Evolutionary conservation across 176 grass and related monocot genomes (phyloP).

Genomic region (Panicum miliaceum): DNA sequence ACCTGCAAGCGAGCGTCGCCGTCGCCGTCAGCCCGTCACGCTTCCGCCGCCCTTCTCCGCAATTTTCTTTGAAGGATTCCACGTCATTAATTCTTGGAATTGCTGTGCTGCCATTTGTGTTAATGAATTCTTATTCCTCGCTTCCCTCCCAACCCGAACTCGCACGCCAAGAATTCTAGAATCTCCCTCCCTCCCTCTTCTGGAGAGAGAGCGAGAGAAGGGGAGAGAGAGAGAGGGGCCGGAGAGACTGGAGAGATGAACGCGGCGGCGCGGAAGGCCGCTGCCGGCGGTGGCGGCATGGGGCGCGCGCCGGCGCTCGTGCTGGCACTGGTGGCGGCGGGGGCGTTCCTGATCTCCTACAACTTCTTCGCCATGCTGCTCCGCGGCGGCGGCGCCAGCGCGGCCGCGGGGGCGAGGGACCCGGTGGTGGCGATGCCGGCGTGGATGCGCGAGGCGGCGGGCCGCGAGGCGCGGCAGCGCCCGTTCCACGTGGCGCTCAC

Average conservation of each 20-base stretch:
- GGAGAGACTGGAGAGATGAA: constrained; percentile 35
- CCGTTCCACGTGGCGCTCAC: constrained; percentile 88
- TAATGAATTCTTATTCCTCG: constrained; percentile 2
- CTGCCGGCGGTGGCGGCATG: neutral
- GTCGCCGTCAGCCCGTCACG: neutral
- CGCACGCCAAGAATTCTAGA: constrained; percentile 32
- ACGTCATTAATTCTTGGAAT: neutral
- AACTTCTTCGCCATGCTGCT: constrained; percentile 51
- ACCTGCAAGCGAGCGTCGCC: neutral
- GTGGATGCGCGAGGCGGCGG: constrained; percentile 34
- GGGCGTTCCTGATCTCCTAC: constrained; percentile 69
- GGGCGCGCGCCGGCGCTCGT: constrained; percentile 14
- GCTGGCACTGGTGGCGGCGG: constrained; percentile 46
- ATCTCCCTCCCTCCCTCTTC: neutral
- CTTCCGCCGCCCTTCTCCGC: neutral
- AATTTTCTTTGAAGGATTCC: neutral
- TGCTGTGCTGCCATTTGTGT: neutral
- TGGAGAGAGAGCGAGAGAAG: neutral
- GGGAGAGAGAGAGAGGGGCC: neutral
- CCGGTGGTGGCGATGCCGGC: constrained; percentile 55
- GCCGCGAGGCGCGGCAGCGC: constrained; percentile 27
- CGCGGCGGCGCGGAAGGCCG: constrained; percentile 44
- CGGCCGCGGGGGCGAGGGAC: constrained; percentile 19
- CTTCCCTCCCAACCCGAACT: constrained; percentile 33
- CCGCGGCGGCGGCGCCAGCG: neutral